Base-by-base conservation (phyloP, 805 yeast species). In the Citeromyces matritensis region DNA sequence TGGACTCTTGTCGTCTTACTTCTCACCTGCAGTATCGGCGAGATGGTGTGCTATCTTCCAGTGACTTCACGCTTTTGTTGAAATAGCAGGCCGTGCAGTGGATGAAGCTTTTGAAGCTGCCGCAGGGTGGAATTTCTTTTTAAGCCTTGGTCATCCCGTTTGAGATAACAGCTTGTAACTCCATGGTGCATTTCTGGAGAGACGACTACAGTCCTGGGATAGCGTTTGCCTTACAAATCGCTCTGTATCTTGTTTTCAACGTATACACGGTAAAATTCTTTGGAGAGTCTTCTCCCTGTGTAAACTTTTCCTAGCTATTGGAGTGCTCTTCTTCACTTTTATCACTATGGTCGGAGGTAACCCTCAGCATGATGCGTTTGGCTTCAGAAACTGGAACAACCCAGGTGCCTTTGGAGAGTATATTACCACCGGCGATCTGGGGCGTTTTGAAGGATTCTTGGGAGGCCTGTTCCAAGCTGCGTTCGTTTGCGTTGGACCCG, bases 271-370 rank as follows among this genome's bases (percentile, higher is more conserved):
- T 66, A 23, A 57, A 49, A 39, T 50, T 58, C 44, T 66, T 61
- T 39, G 73, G 73, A 36, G 73, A 66, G 39, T 51, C 57, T 23
- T 55, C 15, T 45, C 57, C 27, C 44, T 67, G 10, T 63, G 65
- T 6, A 67, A 67, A 39, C 56, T 67, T 35, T 39, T 65, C 15
- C 46, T 67, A 33, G 65, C 69, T 24, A 46, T 63, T 10, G 73
- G 70, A 2, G 51, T 67, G 26, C 48, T 67, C 31, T 39, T 65
- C 28, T 67, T 64, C 47, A 65, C 70, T 5, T 62, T 67, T 40
- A 45, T 67, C 35, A 60, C 67, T 26, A 67, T 67, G 73, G 66
- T 65, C 32, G 74, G 74, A 11, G 74, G 73, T 29, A 67, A 67
- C 40, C 74, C 74, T 2, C 42, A 53, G 25, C 60, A 58, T 27